Percentiles rank a stretch among this genome's conserved stretches.
phyloP scores from a whole-genome alignment of 1,284 basidiomycete genomes.

The Coniferiporia weirii region DNA sequence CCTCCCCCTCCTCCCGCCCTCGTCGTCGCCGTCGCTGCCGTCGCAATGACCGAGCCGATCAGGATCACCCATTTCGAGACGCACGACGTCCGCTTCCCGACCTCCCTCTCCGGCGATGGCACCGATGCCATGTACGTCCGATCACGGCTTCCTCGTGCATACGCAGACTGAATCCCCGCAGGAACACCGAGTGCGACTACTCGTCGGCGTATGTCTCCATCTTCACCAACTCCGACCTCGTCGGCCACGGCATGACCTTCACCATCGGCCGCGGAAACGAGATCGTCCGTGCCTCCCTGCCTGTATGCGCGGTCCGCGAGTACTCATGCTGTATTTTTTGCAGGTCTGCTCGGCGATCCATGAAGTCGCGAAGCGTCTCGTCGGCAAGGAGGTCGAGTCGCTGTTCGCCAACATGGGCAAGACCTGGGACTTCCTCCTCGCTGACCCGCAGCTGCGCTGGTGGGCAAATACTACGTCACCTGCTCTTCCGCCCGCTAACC shows the following conservation, averaged over 20 bases:
- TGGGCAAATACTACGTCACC: too few relatives aligned
- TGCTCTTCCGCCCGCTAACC: too few relatives aligned
- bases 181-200: slow-evolving; percentile 95
- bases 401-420: slow-evolving; percentile 88
- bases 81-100: slow-evolving; percentile 78
- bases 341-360: slow-evolving; percentile 78
- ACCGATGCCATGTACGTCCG: slow-evolving; percentile 74
- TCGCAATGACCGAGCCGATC: slow-evolving; percentile 15
- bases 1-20: slow-evolving; percentile 8
- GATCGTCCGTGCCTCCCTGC: slow-evolving; percentile 48
- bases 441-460: slow-evolving; percentile 89
- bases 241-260: slow-evolving; percentile 93
- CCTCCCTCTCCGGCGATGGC: slow-evolving; percentile 79
- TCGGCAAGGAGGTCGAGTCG: slow-evolving; percentile 80
- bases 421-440: slow-evolving; percentile 73
- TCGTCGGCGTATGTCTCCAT: slow-evolving; percentile 87
- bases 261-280: slow-evolving; percentile 97
- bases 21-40: not conserved
- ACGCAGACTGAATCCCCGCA: slow-evolving; percentile 27
- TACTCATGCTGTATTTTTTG: not conserved
- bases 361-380: slow-evolving; percentile 71
- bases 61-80: slow-evolving; percentile 50
- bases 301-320: not conserved
- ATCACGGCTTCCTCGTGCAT: not conserved
- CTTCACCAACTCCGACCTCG: slow-evolving; percentile 65